Evolutionary conservation across 1,139 yeast genomes (phyloP), one percentile per base, ranked within the genome.

Genomic region (Geotrichum armillariae): DNA sequence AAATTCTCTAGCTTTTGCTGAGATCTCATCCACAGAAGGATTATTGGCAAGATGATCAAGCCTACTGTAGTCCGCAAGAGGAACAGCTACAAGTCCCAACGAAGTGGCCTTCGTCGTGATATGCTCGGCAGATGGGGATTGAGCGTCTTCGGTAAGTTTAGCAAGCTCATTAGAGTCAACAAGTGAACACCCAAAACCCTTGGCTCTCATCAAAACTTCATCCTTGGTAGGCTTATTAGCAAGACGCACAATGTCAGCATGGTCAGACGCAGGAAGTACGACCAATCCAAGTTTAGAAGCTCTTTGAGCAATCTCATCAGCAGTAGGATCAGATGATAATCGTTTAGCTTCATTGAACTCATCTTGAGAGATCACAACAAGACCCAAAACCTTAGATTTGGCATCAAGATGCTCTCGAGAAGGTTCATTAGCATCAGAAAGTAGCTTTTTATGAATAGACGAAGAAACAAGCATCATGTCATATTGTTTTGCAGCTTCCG

Each of bases 401-500:
- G 46, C 55, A 8, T 54, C 35, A 20, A 65, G 40, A 42, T 42
- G 50, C 21, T 49, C 53, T 14, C 39, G 20, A 7, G 56, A 37
- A 21, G 51, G 51, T 17, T 40, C 33, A 21, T 41, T 37, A 9
- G 50, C 46, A 31, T 51, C 45, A 7, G 43, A 35, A 38, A 46
- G 20, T 20, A 53, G 41, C 20, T 45, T 29, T 18, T 29, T 37
- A 16, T 65, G 35, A 1, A 64, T 50, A 17, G 71, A 69, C 4
- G 57, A 34, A 4, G 58, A 32, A 1, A 65, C 32, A 11, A 47
- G 35, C 17, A 44, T 32, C 54, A 60, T 46, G 14, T 68, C 69
- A 4, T 59, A 51, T 1, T 59, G 18, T 18, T 54, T 44, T 2
- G 79, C 78, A 38, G 63, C 64, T 11, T 62, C 60, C 8, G 56